phyloP scores from a whole-genome alignment of 1,284 basidiomycete species.

The Fistulinella cinereoalba region DNA sequence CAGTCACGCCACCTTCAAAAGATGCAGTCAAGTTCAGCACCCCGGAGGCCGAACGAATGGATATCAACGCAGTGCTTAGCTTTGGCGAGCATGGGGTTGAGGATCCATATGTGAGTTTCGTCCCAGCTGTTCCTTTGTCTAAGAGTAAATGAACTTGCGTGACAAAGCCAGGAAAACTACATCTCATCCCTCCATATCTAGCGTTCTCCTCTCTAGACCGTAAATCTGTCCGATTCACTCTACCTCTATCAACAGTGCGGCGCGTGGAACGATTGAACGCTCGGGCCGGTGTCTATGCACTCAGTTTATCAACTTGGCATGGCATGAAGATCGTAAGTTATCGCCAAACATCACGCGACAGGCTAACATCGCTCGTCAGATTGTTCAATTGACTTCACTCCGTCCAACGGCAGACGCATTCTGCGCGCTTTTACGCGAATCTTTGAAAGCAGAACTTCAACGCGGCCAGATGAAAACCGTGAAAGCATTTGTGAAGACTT shows the following conservation, averaged over 20 bases:
- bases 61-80: constrained; percentile 88
- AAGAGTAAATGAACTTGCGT: not conserved
- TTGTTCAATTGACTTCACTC: constrained; percentile 94
- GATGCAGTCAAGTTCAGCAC: constrained; percentile 24
- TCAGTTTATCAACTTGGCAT: constrained; percentile 94
- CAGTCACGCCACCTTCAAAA: constrained; percentile 5
- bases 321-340: constrained; percentile 88
- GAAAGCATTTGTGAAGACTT: constrained; percentile 87
- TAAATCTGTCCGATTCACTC: constrained; percentile 87
- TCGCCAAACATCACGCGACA: not conserved
- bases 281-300: constrained; percentile 90
- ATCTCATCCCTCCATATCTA: constrained; percentile 88
- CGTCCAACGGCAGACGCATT: constrained; percentile 94
- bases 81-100: constrained; percentile 77
- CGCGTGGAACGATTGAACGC: constrained; percentile 94
- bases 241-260: constrained; percentile 91
- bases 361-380: constrained; percentile 46
- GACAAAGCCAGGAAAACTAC: constrained; percentile 82
- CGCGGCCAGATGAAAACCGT: constrained; percentile 91
- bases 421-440: constrained; percentile 85
- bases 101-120: constrained; percentile 84
- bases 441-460: constrained; percentile 85
- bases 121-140: not conserved
- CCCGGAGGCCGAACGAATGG: constrained; percentile 67
- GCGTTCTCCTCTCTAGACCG: constrained; percentile 91